Percentiles rank a stretch among this genome's conserved stretches.
Conservation (phyloP, 1,139 yeast species). For the Lodderomyces oxycetoniae region DNA sequence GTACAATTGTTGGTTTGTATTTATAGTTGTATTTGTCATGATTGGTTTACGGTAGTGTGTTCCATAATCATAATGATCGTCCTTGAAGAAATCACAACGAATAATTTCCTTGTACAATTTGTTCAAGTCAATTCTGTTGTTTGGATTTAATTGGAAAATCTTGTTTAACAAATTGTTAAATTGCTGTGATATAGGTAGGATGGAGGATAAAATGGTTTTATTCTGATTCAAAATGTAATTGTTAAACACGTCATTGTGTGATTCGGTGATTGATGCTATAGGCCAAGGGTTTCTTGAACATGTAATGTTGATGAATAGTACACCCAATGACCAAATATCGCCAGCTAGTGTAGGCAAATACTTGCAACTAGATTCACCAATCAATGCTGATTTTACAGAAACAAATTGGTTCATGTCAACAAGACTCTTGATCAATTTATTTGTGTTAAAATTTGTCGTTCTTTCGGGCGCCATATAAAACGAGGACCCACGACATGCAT, state of each 20-base stretch:
- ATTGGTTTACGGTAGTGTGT: constrained; percentile 6
- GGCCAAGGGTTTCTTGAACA: constrained; percentile 93
- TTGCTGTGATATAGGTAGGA: constrained; percentile 63
- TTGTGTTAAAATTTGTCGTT: constrained; percentile 45
- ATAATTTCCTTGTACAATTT: constrained; percentile 41
- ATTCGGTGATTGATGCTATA: constrained; percentile 57
- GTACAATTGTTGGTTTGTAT: constrained; percentile 12
- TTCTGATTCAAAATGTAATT: constrained; percentile 34
- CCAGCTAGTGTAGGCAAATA: constrained; percentile 68
- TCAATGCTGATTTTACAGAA: constrained; percentile 17
- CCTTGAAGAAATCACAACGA: constrained; percentile 37
- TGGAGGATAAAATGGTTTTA: constrained; percentile 30
- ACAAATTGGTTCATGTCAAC: constrained; percentile 30
- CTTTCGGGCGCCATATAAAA: constrained; percentile 95
- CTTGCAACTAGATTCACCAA: constrained; percentile 20
- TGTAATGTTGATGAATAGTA: constrained; percentile 71
- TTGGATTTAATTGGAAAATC: constrained; percentile 61
- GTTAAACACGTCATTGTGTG: constrained; percentile 49
- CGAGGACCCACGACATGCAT: constrained; percentile 79
- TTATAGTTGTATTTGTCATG: constrained; percentile 1
- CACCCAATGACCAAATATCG: constrained; percentile 87
- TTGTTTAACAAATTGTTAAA: constrained; percentile 50
- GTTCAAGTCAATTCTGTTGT: constrained; percentile 51
- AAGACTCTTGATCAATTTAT: constrained; percentile 22
- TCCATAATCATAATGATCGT: constrained; percentile 11